Base-by-base conservation (phyloP, 257 asterid species). In the Mentha longifolia region DNA sequence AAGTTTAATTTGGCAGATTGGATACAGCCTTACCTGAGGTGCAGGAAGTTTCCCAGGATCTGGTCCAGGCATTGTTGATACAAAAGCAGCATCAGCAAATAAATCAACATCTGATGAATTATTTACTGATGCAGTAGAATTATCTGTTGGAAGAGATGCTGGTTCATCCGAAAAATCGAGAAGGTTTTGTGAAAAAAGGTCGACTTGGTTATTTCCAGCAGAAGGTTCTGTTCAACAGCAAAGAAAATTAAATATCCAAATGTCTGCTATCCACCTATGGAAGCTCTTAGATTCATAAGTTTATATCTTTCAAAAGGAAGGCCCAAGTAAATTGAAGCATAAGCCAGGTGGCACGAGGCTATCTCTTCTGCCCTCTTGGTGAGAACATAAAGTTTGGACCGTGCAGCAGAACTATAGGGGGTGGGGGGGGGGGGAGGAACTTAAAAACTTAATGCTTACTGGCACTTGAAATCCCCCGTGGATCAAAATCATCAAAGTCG, bases 401-500 rank as follows among this genome's bases (percentile, higher is more conserved):
- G 5, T 7, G 8, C 39, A 33, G 39, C 39, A 33, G 39, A 33
- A 33, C 39, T 33, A 33, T 33, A 33, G 8, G 39, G 39, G 3
- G n/a, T n/a, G 8, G 39, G 39, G 8, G 39, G 39, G 8, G 39
- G 39, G 8, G 39, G 39, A 5, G 5, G 39, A 5, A 39, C 52
- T 75, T 47, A 33, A 63, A 52, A 72, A 65, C 33, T 20, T 50
- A 45, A 6, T 9, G 84, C 99, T 92, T 90, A 95, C 98, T 89
- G 31, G 91, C 78, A 83, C 63, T 82, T 22, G 92, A 84, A 68
- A 84, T 81, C 33, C 96, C 98, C 56, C 99, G 88, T 28, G 99
- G 99, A 85, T 95, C 97, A 81, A 92, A 95, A 84, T 94, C 97
- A 76, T 92, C 97, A 71, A 82, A 84, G 43, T 91, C 95, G 33